A percentile compares a stretch with the other conserved stretches of the same genome.
Evolutionary conservation across 805 yeast species (phyloP).

Genomic region (Cyberlindnera euphorbiae): DNA sequence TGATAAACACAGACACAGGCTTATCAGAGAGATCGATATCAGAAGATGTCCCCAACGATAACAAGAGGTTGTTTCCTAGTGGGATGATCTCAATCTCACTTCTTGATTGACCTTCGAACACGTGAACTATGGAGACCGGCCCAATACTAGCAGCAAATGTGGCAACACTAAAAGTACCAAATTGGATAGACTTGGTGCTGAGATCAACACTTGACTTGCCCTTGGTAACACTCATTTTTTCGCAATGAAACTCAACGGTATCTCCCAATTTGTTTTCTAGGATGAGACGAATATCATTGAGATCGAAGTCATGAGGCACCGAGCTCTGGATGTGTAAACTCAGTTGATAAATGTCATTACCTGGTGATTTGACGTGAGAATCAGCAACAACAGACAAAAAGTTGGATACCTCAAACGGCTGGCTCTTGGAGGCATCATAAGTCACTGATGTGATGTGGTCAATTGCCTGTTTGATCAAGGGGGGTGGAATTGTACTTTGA

Average conservation of each 20-base stretch:
- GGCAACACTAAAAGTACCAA: constrained; percentile 32
- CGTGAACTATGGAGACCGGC: constrained; percentile 24
- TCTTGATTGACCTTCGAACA: constrained; percentile 9
- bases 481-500: neutral
- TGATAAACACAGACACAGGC: constrained; percentile 18
- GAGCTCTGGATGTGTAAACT: constrained; percentile 4
- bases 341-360: constrained; percentile 13
- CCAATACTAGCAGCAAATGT: constrained; percentile 25
- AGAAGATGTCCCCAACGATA: constrained; percentile 15
- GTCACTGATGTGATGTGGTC: constrained; percentile 1
- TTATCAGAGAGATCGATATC: constrained; percentile 14
- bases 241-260: constrained; percentile 4
- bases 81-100: constrained; percentile 11
- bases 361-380: constrained; percentile 9
- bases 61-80: constrained; percentile 15
- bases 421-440: neutral
- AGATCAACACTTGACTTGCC: constrained; percentile 16
- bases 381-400: constrained; percentile 9
- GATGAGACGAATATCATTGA: constrained; percentile 17
- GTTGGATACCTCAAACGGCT: constrained; percentile 5
- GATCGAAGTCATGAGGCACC: constrained; percentile 1
- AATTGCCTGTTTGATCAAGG: constrained; percentile 8
- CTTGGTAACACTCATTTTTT: neutral
- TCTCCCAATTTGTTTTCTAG: constrained; percentile 16
- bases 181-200: constrained; percentile 25